Evolutionary conservation across 257 asterid species (phyloP).

Genomic region (Datura wrightii): DNA sequence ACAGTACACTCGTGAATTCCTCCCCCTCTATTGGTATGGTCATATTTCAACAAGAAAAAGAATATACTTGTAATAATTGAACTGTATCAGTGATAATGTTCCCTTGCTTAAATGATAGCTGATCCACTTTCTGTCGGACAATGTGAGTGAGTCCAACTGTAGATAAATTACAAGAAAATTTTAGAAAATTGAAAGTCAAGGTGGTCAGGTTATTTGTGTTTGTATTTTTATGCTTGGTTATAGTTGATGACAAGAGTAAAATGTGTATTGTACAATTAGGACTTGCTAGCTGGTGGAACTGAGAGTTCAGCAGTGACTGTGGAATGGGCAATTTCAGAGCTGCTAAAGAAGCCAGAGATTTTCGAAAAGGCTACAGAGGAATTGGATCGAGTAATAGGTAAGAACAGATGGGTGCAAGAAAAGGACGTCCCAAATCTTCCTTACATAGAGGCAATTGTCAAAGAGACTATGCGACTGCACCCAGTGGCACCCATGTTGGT

Average conservation of each 20-base stretch:
- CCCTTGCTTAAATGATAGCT: background rate
- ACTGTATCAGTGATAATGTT: background rate
- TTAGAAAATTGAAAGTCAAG: too few relatives aligned
- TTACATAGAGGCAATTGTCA: conserved; percentile 42
- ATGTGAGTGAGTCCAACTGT: background rate
- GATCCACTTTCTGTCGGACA: background rate
- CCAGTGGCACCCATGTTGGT: conserved; percentile 66
- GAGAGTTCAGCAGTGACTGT: conserved; percentile 82
- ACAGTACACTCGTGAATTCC: background rate
- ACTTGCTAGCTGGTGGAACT: conserved; percentile 78
- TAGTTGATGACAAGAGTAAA: background rate
- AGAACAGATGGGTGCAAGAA: conserved; percentile 52
- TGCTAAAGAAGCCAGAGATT: conserved; percentile 63
- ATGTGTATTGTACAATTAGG: conserved; percentile 42
- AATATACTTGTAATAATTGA: background rate
- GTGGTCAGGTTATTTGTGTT: too few relatives aligned
- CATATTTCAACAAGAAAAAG: too few relatives aligned
- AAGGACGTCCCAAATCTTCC: conserved; percentile 45
- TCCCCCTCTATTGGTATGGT: background rate
- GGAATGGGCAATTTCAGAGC: conserved; percentile 89
- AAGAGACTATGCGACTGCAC: conserved; percentile 52
- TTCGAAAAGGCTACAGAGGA: conserved; percentile 69
- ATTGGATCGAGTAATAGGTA: conserved; percentile 66
- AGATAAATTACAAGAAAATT: background rate
- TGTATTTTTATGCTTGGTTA: too few relatives aligned